A percentile compares a stretch with the other conserved stretches of the same genome.
These are phyloP conservation scores for Lipomyces spencermartinsiae DNA, from an alignment of 805 yeast species.

Conservation along the genomic window DNA sequence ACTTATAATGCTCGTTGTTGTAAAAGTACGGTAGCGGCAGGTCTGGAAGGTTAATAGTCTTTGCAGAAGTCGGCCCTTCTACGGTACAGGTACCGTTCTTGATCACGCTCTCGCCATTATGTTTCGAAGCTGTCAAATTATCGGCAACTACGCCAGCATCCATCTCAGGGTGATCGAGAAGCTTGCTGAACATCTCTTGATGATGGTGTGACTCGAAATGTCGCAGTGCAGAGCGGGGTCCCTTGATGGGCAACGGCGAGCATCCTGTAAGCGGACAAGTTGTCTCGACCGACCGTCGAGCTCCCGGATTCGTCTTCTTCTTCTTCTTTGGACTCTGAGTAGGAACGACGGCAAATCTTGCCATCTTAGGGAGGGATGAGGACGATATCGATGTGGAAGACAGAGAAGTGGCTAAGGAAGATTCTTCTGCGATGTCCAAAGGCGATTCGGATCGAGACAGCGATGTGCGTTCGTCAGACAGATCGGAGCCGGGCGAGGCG, in stretches of 20 bases:
- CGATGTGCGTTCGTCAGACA: neutral
- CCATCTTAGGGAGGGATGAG: neutral
- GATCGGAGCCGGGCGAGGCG: neutral
- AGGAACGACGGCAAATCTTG: neutral
- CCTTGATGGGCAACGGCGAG: constrained; percentile 4
- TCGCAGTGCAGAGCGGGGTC: neutral
- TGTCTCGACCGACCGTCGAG: neutral
- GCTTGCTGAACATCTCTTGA: neutral
- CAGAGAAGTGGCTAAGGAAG: neutral
- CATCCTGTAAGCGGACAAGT: neutral
- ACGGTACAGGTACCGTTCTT: neutral
- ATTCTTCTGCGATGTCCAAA: neutral
- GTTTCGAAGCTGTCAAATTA: neutral
- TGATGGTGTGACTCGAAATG: neutral
- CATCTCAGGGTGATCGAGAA: neutral
- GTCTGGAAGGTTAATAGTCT: neutral
- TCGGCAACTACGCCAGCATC: neutral
- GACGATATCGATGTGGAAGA: neutral
- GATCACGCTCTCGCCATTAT: neutral
- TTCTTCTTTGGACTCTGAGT: neutral
- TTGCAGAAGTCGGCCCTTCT: neutral
- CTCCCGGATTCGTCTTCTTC: neutral
- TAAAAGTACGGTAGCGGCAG: neutral
- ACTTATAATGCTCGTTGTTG: neutral
- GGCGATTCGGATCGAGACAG: neutral